Evolutionary conservation across 2,329 filamentous ascomycete genomes (phyloP).

Genomic region (Aspergillus hiratsukae): DNA sequence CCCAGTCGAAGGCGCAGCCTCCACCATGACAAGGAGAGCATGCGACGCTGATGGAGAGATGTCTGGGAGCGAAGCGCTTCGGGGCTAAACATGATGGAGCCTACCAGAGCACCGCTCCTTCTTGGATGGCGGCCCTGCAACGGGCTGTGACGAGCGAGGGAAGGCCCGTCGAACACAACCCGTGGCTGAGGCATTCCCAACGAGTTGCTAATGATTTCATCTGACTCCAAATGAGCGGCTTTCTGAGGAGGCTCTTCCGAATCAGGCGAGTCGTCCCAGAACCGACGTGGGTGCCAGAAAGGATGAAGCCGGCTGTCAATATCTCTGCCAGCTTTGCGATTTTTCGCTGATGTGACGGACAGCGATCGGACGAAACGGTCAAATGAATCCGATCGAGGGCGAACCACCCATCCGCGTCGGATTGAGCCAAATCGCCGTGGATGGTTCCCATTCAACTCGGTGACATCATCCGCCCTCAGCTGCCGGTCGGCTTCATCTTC

Average conservation of each 20-base stretch:
- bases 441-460: constrained; percentile 18
- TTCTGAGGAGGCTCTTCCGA: constrained; percentile 33
- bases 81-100: constrained; percentile 21
- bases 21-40: constrained; percentile 36
- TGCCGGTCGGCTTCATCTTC: constrained; percentile 40
- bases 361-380: constrained; percentile 35
- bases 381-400: constrained; percentile 39
- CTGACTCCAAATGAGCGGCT: constrained; percentile 4
- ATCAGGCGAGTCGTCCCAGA: constrained; percentile 55
- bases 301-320: constrained; percentile 52
- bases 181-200: constrained; percentile 51
- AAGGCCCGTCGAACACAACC: constrained; percentile 40
- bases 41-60: constrained; percentile 27
- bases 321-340: constrained; percentile 40
- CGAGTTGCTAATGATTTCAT: constrained; percentile 52
- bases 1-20: constrained; percentile 49
- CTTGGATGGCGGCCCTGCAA: constrained; percentile 26
- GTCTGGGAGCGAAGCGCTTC: constrained; percentile 28
- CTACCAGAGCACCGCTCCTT: constrained; percentile 26
- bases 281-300: constrained; percentile 60
- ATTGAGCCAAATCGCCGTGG: constrained; percentile 33
- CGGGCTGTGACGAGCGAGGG: constrained; percentile 28
- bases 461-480: constrained; percentile 17
- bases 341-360: constrained; percentile 38
- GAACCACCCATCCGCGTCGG: constrained; percentile 34